phyloP scores from a whole-genome alignment of 352 stramenopile genomes.

The Phytophthora sp. region DNA sequence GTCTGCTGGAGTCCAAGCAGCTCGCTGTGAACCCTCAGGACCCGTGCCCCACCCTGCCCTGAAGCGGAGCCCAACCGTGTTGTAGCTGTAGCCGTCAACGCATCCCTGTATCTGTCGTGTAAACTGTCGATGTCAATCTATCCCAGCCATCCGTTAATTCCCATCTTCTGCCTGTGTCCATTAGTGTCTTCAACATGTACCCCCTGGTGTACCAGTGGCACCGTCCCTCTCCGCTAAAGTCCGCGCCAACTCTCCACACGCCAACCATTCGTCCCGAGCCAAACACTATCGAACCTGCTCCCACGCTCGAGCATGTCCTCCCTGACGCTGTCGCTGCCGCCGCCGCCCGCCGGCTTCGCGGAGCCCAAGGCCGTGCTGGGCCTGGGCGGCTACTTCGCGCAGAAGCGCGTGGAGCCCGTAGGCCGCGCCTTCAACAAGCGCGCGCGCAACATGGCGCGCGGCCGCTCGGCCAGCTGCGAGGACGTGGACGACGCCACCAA shows the following conservation, averaged over 20 bases:
- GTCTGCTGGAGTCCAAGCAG: conserved; percentile 45
- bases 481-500: conserved; percentile 71
- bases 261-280: too few relatives aligned
- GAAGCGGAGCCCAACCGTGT: too few relatives aligned
- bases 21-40: conserved; percentile 46
- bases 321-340: conserved; percentile 67
- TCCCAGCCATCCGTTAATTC: too few relatives aligned
- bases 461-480: conserved; percentile 79
- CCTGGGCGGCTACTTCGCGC: conserved; percentile 75
- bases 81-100: too few relatives aligned
- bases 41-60: conserved; percentile 44
- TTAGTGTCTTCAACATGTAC: too few relatives aligned
- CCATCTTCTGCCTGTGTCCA: too few relatives aligned
- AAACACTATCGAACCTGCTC: too few relatives aligned
- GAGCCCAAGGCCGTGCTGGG: conserved; percentile 60
- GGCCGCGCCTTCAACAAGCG: conserved; percentile 76
- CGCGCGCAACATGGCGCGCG: conserved; percentile 76
- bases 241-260: too few relatives aligned
- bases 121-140: too few relatives aligned
- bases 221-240: too few relatives aligned
- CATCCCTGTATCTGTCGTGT: conserved; percentile 11
- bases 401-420: conserved; percentile 78
- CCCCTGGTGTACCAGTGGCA: too few relatives aligned
- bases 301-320: too few relatives aligned
- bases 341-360: conserved; percentile 53